A percentile compares a stretch with the other conserved stretches of the same genome.
Evolutionary conservation across 768 basidiomycete species (phyloP).

Genomic region (Boletus rubropictus): DNA sequence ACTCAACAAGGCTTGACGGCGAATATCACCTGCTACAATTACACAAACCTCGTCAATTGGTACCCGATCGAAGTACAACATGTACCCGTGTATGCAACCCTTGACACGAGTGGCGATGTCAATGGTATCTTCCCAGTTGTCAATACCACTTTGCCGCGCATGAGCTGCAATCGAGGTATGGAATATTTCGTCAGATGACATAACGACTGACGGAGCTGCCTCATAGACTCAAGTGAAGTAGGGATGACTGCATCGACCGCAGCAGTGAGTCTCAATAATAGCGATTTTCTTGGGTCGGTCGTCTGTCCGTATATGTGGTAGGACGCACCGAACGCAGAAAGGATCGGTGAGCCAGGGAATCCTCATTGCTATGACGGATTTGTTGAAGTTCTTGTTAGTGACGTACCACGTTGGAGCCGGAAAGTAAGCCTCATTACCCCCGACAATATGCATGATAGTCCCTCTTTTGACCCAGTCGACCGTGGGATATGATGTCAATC

Average conservation of each 20-base stretch:
- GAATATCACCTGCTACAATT: not conserved
- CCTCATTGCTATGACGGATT: not conserved
- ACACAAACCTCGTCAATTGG: not conserved
- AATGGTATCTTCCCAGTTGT: not conserved
- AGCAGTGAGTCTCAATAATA: not conserved
- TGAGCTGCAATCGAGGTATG: not conserved
- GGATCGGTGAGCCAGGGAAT: not conserved
- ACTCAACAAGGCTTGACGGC: not conserved
- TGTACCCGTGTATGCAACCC: not conserved
- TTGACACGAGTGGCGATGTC: not conserved
- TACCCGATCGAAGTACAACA: not conserved
- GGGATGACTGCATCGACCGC: constrained; percentile 2
- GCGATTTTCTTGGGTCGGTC: not conserved
- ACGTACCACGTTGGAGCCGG: constrained; percentile 2
- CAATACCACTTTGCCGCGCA: not conserved
- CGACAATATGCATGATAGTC: constrained; percentile 4
- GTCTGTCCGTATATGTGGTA: constrained; percentile 1
- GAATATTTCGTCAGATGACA: too few species aligned
- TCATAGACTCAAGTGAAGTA: not conserved
- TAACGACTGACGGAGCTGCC: not conserved
- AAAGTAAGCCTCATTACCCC: not conserved
- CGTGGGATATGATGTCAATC: not conserved
- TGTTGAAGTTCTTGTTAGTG: not conserved
- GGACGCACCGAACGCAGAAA: not conserved
- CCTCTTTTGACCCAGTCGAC: constrained; percentile 1